These are phyloP conservation scores for Zopfochytrium polystomum DNA, from an alignment of 371 early-diverging fungal genomes.

Conservation along the genomic window DNA sequence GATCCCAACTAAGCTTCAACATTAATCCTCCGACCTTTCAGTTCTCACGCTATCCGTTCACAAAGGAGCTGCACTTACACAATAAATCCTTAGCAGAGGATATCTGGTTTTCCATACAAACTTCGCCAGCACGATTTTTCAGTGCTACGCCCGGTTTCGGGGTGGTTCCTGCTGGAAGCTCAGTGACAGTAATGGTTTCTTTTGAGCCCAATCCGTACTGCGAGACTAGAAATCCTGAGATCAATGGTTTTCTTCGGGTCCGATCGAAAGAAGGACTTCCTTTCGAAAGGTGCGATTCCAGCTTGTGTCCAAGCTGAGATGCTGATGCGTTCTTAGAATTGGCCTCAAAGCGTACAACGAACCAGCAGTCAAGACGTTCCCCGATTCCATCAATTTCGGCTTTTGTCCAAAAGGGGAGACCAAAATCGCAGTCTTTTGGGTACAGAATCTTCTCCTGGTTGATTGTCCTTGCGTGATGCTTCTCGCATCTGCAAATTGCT, in stretches of 20 bases:
- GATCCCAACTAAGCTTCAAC: not conserved
- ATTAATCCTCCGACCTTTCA: not conserved
- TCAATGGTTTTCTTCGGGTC: conserved; percentile 42
- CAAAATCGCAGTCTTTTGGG: conserved; percentile 26
- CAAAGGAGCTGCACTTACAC: conserved; percentile 37
- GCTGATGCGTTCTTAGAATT: conserved; percentile 33
- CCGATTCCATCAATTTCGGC: conserved; percentile 42
- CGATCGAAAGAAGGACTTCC: conserved; percentile 38
- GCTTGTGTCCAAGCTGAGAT: not conserved
- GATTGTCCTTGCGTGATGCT: conserved; percentile 45
- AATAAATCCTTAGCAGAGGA: conserved; percentile 38
- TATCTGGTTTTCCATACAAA: conserved; percentile 36
- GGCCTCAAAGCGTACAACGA: conserved; percentile 39
- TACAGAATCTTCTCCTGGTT: conserved; percentile 43
- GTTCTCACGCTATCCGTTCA: conserved; percentile 28
- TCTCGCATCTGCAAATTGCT: conserved; percentile 22
- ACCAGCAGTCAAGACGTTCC: conserved; percentile 39
- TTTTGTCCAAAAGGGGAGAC: conserved; percentile 41
- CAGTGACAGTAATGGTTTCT: conserved; percentile 23
- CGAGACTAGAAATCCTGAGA: conserved; percentile 29
- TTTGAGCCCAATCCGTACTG: conserved; percentile 33
- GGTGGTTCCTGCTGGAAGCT: conserved; percentile 26
- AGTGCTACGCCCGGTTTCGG: conserved; percentile 40
- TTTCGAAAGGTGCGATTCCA: conserved; percentile 42
- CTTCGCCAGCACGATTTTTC: conserved; percentile 39